Evolutionary conservation across 257 asterid species (phyloP), one percentile per base, ranked within the genome.

Genomic region (Primulina eburnea): DNA sequence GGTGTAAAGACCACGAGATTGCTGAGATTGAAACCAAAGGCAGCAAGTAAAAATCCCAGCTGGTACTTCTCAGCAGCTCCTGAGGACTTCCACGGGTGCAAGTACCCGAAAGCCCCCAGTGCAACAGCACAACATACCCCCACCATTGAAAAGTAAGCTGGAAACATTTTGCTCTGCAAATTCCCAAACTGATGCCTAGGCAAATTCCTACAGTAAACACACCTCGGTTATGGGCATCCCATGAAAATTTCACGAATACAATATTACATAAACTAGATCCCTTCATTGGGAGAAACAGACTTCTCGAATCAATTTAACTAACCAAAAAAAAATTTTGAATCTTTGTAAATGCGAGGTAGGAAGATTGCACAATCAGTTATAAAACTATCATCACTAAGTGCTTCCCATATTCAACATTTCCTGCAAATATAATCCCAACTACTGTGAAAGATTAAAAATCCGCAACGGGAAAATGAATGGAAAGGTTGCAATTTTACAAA

Each of bases 181-280:
- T 93, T 93, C 71, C 99, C 99, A 69, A 93, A 93, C 64, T 87
- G 95, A 86, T 93, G 98, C 87, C 98, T 86, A 11, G 99, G 98
- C 71, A 92, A 76, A 84, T 91, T 89, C 85, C 97, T 94, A 66
- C 28, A 69, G 7, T 24, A 75, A 69, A 18, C 28, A 55, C 1
- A 16, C 20, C 2, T 14, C 8, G 18, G 16, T 47, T 47, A 47
- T 47, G 4, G 56, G 0, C 7, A 47, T 5, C 56, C 56, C 16
- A 4, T 47, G 55, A 16, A 2, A 47, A 16, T 16, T 14, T 14
- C n/a, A 0, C 8, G 8, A 47, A 2, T 47, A 12, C 16, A 14
- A 0, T 47, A 47, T 47, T 14, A 43, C 2, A 47, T 16, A 47
- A 47, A 47, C 20, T 12, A 11, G 17, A 12, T 43, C 53, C 6